Base-by-base conservation (phyloP, 1,139 yeast genomes). In the Suhomyces atakaporum region DNA sequence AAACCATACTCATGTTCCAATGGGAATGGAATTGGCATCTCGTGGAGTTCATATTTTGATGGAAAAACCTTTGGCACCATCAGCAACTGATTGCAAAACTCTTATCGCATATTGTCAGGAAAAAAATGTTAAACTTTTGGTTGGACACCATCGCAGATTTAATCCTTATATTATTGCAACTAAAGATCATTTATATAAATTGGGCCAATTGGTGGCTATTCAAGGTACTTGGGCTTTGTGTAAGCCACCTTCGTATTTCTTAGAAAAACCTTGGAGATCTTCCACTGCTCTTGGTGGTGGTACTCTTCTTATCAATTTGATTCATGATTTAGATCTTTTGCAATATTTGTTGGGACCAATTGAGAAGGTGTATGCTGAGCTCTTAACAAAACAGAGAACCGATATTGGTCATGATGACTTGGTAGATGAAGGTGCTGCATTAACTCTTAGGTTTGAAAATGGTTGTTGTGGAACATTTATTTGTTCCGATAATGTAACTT, bases 91-190 rank as follows among this genome's bases (percentile, higher is more conserved):
- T 20, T 64, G 70, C 29, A 54, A 58, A 41, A 56, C 64, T 7
- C 48, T 68, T 29, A 60, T 61, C 26, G 58, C 56, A 18, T 58
- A 45, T 33, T 56, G 66, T 31, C 46, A 49, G 20, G 27, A 40
- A 16, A 48, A 51, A 29, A 50, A 56, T 25, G 65, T 68, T 9
- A 57, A 59, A 33, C 53, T 69, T 19, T 53, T 69, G 26, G 63
- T 69, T 20, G 75, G 75, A 3, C 75, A 69, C 47, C 75, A 69
- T 45, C 56, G 75, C 30, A 49, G 75, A 18, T 69, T 69, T 46
- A 69, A 69, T 42, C 74, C 75, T 1, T 67, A 62, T 40, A 66
- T 69, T 20, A 53, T 65, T 9, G 59, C 63, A 13, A 56, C 72
- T 13, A 66, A 65, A 38, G 54, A 53, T 10, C 53, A 63, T 33